Evolutionary conservation across 768 basidiomycete species (phyloP).

Genomic region (Rhodotorula toruloides): DNA sequence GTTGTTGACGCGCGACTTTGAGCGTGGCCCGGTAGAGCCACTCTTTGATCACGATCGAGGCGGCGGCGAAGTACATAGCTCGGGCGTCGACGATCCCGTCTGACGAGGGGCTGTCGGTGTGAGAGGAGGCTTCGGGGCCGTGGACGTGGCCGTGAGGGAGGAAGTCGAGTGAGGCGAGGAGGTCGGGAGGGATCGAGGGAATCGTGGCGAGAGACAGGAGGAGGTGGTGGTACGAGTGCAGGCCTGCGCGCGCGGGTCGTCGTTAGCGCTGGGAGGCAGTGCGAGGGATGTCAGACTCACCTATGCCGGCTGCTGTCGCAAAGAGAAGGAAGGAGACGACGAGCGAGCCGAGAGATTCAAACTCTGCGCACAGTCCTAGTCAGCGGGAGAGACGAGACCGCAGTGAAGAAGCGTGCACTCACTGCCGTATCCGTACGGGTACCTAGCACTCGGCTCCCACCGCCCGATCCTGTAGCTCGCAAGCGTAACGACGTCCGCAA

Average conservation of each 20-base stretch:
- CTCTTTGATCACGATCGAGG: slow-evolving; percentile 77
- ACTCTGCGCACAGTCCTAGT: slow-evolving; percentile 54
- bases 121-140: slow-evolving; percentile 43
- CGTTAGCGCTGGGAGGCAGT: not conserved
- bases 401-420: slow-evolving; percentile 37
- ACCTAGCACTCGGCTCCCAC: slow-evolving; percentile 67
- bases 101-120: slow-evolving; percentile 50
- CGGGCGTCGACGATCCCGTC: slow-evolving; percentile 69
- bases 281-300: slow-evolving; percentile 3
- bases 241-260: slow-evolving; percentile 51
- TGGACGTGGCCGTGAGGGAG: slow-evolving; percentile 53
- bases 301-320: slow-evolving; percentile 71
- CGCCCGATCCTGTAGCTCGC: slow-evolving; percentile 81
- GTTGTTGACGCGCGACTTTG: slow-evolving; percentile 82
- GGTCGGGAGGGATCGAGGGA: slow-evolving; percentile 34
- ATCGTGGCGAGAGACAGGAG: slow-evolving; percentile 58
- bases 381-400: not conserved
- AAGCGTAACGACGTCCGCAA: slow-evolving; percentile 87
- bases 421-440: slow-evolving; percentile 58
- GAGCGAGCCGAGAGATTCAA: slow-evolving; percentile 90
- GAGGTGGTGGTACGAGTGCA: slow-evolving; percentile 84
- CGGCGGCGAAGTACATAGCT: slow-evolving; percentile 90
- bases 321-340: slow-evolving; percentile 80
- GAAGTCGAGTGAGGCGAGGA: slow-evolving; percentile 44
- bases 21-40: slow-evolving; percentile 76